A percentile compares a stretch with the other conserved stretches of the same genome.
These are phyloP conservation scores for Ophiostoma ips DNA, from an alignment of 2,329 filamentous ascomycete genomes.

Conservation along the genomic window DNA sequence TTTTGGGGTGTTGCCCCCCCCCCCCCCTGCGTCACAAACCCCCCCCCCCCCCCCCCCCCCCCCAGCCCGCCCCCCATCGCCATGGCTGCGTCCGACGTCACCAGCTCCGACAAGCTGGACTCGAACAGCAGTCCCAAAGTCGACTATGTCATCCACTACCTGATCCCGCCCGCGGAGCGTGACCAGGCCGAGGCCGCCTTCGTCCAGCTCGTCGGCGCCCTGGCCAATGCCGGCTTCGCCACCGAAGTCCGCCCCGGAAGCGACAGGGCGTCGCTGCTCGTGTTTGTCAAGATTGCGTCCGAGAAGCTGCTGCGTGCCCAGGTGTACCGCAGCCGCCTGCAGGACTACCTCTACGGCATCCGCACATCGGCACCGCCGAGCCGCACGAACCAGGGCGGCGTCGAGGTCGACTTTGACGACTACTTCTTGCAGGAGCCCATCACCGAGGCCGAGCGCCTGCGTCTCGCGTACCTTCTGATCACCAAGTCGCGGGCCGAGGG, in stretches of 20 bases:
- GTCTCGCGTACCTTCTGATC: conserved; percentile 77
- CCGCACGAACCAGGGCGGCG: conserved; percentile 29
- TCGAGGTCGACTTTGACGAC: conserved; percentile 38
- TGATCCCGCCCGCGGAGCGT: conserved; percentile 43
- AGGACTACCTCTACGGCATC: conserved; percentile 89
- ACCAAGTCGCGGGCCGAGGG: conserved; percentile 59
- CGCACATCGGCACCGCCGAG: conserved; percentile 53
- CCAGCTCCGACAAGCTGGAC: conserved; percentile 11
- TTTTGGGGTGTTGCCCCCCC: neutral
- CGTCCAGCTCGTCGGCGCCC: conserved; percentile 58
- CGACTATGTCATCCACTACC: conserved; percentile 78
- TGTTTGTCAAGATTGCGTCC: conserved; percentile 73
- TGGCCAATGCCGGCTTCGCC: conserved; percentile 67
- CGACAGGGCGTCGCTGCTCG: conserved; percentile 56
- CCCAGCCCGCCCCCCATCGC: no score
- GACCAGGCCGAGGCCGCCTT: conserved; percentile 59
- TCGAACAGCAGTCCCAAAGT: conserved; percentile 35
- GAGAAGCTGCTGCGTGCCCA: conserved; percentile 62
- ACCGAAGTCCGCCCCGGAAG: conserved; percentile 71
- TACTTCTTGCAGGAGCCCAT: conserved; percentile 62
- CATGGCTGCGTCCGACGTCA: conserved; percentile 15
- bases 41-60: neutral
- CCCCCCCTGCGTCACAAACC: neutral
- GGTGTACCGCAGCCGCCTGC: conserved; percentile 73
- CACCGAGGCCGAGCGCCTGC: conserved; percentile 74